A percentile compares a stretch with the other conserved stretches of the same genome.
Evolutionary conservation across 352 stramenopile genomes (phyloP).

Genomic region (Phytopythium aichiense): DNA sequence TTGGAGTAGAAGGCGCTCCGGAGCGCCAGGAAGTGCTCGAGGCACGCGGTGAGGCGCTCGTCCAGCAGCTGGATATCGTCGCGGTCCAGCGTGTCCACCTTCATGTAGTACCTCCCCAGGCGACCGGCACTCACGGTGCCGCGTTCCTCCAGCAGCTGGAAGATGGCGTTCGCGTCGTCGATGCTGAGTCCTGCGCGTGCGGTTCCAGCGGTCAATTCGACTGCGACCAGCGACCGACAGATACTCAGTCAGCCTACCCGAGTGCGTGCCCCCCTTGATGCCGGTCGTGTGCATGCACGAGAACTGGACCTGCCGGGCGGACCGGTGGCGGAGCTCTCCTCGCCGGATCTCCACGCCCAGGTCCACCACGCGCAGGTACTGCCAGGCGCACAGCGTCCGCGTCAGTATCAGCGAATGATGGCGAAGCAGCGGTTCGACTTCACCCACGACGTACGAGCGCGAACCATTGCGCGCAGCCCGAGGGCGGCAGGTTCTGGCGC

Average conservation of each 20-base stretch:
- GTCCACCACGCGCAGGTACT: slow-evolving; percentile 71
- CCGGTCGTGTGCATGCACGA: slow-evolving; percentile 62
- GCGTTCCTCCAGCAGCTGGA: slow-evolving; percentile 33
- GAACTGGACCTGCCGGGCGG: slow-evolving; percentile 22
- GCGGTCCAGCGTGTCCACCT: slow-evolving; percentile 58
- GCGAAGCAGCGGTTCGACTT: neutral
- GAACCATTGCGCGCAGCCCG: slow-evolving; percentile 54
- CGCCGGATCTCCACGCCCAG: slow-evolving; percentile 66
- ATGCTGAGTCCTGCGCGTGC: slow-evolving; percentile 50
- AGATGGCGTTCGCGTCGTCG: slow-evolving; percentile 69
- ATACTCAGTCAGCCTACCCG: slow-evolving; percentile 18
- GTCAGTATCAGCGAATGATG: neutral
- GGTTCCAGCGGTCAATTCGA: too few species aligned
- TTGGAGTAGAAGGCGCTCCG: slow-evolving; percentile 42
- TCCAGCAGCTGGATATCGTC: slow-evolving; percentile 54
- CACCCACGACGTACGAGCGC: slow-evolving; percentile 27
- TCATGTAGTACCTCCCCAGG: slow-evolving; percentile 45
- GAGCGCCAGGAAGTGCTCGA: slow-evolving; percentile 28
- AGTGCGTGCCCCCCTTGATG: slow-evolving; percentile 53
- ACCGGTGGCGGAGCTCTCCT: slow-evolving; percentile 62
- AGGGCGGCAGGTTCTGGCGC: slow-evolving; percentile 30
- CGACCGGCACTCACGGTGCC: slow-evolving; percentile 30
- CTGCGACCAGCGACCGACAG: too few species aligned
- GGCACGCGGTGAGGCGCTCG: slow-evolving; percentile 38
- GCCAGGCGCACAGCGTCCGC: neutral